Evolutionary conservation across 1,284 basidiomycete genomes (phyloP).

Genomic region (Boletus hoseneyae): DNA sequence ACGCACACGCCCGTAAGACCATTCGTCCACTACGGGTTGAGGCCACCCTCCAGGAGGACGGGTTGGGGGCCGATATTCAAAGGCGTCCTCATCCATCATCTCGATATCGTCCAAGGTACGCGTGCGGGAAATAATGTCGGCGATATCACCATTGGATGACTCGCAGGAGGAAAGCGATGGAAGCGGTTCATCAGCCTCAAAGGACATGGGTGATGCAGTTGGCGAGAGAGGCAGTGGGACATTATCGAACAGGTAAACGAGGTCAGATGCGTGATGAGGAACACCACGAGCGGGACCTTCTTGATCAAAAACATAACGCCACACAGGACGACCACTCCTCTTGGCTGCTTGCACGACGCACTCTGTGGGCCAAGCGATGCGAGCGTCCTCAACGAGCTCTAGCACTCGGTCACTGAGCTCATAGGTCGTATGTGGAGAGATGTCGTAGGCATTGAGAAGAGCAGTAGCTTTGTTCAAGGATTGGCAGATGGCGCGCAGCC

Average conservation of each 20-base stretch:
- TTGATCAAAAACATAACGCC: constrained; percentile 77
- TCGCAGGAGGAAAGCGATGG: constrained; percentile 31
- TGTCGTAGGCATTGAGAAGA: constrained; percentile 67
- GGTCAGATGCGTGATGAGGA: constrained; percentile 65
- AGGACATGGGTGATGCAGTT: constrained; percentile 35
- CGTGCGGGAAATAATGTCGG: constrained; percentile 28
- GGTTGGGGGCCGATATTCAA: constrained; percentile 13
- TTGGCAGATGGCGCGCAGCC: constrained; percentile 70
- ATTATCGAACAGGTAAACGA: constrained; percentile 75
- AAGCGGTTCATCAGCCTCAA: constrained; percentile 35
- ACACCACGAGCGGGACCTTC: constrained; percentile 60
- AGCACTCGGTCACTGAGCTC: constrained; percentile 64
- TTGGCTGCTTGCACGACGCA: constrained; percentile 49
- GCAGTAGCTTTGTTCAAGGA: constrained; percentile 57
- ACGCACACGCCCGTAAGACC: constrained; percentile 59
- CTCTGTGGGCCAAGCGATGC: constrained; percentile 72
- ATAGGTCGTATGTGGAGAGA: constrained; percentile 53
- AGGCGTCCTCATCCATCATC: constrained; percentile 28
- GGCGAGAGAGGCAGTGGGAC: constrained; percentile 46
- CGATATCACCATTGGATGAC: constrained; percentile 31
- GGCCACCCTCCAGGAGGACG: constrained; percentile 44
- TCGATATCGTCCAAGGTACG: constrained; percentile 28
- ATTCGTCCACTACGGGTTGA: constrained; percentile 55
- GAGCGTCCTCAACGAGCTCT: constrained; percentile 68
- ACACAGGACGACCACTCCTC: constrained; percentile 53